phyloP scores from a whole-genome alignment of 345 rosid species.

The Turnera subulata region DNA sequence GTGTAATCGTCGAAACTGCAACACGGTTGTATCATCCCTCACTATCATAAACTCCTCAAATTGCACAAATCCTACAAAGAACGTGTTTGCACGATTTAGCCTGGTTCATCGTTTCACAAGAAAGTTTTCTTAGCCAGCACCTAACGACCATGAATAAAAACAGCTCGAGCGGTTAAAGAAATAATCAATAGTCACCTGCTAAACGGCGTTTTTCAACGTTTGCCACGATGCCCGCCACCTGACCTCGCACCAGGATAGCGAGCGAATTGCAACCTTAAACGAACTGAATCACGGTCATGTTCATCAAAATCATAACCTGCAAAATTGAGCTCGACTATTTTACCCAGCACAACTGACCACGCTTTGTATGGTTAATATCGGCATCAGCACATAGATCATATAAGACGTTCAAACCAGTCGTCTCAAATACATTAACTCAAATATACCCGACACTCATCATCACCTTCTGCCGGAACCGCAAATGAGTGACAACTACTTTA shows the following conservation, averaged over 20 bases:
- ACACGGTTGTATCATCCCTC: conserved; percentile 27
- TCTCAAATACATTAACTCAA: conserved; percentile 6
- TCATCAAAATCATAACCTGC: conserved; percentile 73
- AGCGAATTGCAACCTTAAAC: conserved; percentile 70
- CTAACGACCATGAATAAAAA: conserved; percentile 28
- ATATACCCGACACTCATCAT: conserved; percentile 5
- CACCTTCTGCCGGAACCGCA: background rate
- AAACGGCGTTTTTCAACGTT: conserved; percentile 40
- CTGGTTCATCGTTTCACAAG: conserved; percentile 24
- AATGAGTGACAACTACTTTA: background rate
- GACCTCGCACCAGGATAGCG: conserved; percentile 75
- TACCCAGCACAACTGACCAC: conserved; percentile 31
- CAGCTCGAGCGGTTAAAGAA: conserved; percentile 26
- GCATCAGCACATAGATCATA: conserved; percentile 14
- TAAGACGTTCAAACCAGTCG: conserved; percentile 21
- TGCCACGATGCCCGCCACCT: conserved; percentile 68
- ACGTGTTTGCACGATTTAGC: conserved; percentile 35
- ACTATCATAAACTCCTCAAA: conserved; percentile 33
- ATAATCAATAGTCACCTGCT: conserved; percentile 40
- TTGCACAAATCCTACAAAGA: conserved; percentile 45
- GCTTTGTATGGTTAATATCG: conserved; percentile 15
- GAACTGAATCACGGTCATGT: conserved; percentile 57
- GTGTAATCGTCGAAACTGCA: conserved; percentile 28
- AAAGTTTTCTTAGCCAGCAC: conserved; percentile 24
- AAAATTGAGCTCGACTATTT: conserved; percentile 54